Evolutionary conservation across 108 stramenopile genomes (phyloP).

Genomic region (Discostella pseudostelligera): DNA sequence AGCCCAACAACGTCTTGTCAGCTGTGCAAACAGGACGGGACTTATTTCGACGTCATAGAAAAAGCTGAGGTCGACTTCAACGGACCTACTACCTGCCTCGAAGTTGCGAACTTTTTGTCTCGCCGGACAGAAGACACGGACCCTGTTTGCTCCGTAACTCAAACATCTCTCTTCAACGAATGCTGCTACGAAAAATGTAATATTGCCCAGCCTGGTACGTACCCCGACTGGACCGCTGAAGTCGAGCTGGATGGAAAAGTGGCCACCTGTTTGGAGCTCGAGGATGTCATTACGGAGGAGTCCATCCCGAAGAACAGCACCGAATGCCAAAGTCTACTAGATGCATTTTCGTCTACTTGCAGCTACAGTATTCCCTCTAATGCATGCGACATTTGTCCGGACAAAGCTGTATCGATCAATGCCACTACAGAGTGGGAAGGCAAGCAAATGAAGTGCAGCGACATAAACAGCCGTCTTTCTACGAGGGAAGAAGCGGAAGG

Average conservation of each 20-base stretch:
- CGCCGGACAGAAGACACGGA: conserved; percentile 41
- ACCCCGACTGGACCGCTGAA: conserved; percentile 47
- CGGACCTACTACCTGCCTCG: conserved; percentile 43
- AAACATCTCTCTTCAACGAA: conserved; percentile 35
- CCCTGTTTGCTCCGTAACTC: conserved; percentile 33
- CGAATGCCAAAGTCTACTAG: conserved; percentile 36
- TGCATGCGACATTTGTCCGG: conserved; percentile 44
- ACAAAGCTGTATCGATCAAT: conserved; percentile 31
- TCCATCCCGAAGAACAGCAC: conserved; percentile 31
- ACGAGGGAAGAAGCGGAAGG: conserved; percentile 44
- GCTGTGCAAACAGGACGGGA: conserved; percentile 38
- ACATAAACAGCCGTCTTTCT: conserved; percentile 19
- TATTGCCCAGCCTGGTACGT: conserved; percentile 27
- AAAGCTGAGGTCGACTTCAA: conserved; percentile 45
- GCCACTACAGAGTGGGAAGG: conserved; percentile 26
- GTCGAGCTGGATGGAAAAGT: conserved; percentile 46
- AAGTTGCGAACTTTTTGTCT: conserved; percentile 43
- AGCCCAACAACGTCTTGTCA: conserved; percentile 49
- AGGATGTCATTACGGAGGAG: conserved; percentile 40
- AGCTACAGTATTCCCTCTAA: conserved; percentile 38
- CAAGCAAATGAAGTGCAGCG: conserved; percentile 36
- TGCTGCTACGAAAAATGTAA: conserved; percentile 47
- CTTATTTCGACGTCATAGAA: conserved; percentile 38
- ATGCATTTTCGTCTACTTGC: conserved; percentile 40
- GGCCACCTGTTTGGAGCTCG: conserved; percentile 43